Evolutionary conservation across 2,329 filamentous ascomycete genomes (phyloP).

Genomic region (Stagonosporopsis chrysanthemi): DNA sequence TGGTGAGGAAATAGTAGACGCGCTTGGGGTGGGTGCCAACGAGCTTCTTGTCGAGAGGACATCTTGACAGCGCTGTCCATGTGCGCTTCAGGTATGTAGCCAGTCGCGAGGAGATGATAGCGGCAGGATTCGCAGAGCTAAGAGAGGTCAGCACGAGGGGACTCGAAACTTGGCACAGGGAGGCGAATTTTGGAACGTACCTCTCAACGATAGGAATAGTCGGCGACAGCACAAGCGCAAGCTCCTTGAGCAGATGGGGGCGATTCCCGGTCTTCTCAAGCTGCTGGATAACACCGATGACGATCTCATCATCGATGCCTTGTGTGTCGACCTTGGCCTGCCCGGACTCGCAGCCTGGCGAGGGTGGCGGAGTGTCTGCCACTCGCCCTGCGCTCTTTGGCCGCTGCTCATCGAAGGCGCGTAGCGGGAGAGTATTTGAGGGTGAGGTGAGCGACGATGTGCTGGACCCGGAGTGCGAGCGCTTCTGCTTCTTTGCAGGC

Average conservation of each 20-base stretch:
- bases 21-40: constrained; percentile 91
- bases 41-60: constrained; percentile 90
- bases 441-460: constrained; percentile 54
- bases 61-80: constrained; percentile 78
- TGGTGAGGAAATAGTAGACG: constrained; percentile 95
- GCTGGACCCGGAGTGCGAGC: constrained; percentile 68
- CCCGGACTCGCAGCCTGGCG: constrained; percentile 64
- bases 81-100: constrained; percentile 88
- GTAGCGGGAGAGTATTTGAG: constrained; percentile 54
- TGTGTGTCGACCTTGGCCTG: constrained; percentile 74
- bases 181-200: constrained; percentile 65
- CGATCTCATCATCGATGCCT: constrained; percentile 92
- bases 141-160: constrained; percentile 44
- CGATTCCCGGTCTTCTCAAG: constrained; percentile 89
- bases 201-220: constrained; percentile 86
- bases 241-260: constrained; percentile 92
- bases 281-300: constrained; percentile 87
- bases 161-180: constrained; percentile 28
- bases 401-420: constrained; percentile 54
- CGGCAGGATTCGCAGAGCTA: constrained; percentile 94
- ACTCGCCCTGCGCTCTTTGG: constrained; percentile 54
- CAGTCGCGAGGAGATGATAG: constrained; percentile 92
- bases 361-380: constrained; percentile 80
- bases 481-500: constrained; percentile 71
- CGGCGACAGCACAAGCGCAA: constrained; percentile 79